Conservation (phyloP, 129 eudicot genomes). For the Mikania micrantha region DNA sequence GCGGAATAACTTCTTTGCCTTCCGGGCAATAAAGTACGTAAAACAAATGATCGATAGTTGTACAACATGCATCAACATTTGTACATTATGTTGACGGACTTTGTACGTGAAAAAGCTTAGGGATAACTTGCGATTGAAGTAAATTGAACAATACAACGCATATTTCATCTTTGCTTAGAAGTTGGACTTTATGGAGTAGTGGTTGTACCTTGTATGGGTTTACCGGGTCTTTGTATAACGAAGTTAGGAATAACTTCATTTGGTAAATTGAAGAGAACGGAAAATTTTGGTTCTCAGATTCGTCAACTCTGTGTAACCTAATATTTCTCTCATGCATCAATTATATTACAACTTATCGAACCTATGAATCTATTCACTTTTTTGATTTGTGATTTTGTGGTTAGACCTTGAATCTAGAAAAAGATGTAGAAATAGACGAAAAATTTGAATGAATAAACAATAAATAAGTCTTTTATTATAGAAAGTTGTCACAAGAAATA, state of each 20-base stretch:
- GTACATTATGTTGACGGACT: not conserved
- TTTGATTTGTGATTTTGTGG: too few species aligned
- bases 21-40: not conserved
- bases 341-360: too few species aligned
- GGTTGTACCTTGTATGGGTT: not conserved
- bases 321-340: too few species aligned
- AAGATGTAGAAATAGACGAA: too few species aligned
- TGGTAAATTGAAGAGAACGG: not conserved
- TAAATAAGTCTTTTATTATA: too few species aligned
- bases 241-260: not conserved
- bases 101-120: not conserved
- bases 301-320: too few species aligned
- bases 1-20: constrained; percentile 18
- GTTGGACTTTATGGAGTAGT: not conserved
- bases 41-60: not conserved
- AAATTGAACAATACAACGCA: not conserved
- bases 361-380: too few species aligned
- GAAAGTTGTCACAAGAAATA: too few species aligned
- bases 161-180: not conserved
- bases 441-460: too few species aligned
- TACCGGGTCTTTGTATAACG: not conserved
- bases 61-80: not conserved
- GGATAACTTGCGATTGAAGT: not conserved
- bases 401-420: too few species aligned
- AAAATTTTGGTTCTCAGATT: too few species aligned